phyloP scores from a whole-genome alignment of 2,329 filamentous ascomycete genomes.

The Emmonsiellopsis sp. region DNA sequence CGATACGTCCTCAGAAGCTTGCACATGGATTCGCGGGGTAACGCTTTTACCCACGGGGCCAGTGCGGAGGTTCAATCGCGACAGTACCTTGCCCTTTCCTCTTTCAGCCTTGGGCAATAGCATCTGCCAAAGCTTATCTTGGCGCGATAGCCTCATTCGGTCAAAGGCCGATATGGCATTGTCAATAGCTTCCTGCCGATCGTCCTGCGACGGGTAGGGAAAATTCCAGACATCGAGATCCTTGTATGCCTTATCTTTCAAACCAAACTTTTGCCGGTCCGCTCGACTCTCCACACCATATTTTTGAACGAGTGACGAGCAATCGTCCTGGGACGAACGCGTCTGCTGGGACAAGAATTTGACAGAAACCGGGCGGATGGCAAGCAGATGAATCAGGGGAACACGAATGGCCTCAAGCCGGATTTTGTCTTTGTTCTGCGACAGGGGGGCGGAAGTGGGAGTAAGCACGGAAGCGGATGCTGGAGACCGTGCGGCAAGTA shows the following conservation, averaged over 20 bases:
- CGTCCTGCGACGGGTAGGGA: constrained; percentile 45
- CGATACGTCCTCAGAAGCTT: constrained; percentile 26
- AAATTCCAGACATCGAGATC: constrained; percentile 56
- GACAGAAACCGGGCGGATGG: constrained; percentile 40
- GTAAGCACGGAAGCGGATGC: constrained; percentile 27
- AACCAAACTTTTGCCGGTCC: constrained; percentile 42
- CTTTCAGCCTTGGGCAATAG: constrained; percentile 52
- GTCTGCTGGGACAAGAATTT: constrained; percentile 41
- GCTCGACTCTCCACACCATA: constrained; percentile 43
- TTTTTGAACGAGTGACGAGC: constrained; percentile 41
- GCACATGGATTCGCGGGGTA: constrained; percentile 30
- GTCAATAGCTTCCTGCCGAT: constrained; percentile 52
- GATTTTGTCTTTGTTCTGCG: constrained; percentile 26
- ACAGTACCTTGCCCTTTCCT: constrained; percentile 53
- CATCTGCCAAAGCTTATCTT: constrained; percentile 55
- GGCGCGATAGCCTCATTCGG: constrained; percentile 49
- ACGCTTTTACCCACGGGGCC: constrained; percentile 30
- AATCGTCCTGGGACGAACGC: constrained; percentile 40
- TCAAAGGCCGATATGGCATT: constrained; percentile 56
- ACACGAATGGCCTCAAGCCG: constrained; percentile 37
- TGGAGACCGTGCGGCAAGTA: constrained; percentile 29
- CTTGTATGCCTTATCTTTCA: constrained; percentile 51
- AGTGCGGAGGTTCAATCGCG: constrained; percentile 45
- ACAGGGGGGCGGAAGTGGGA: constrained; percentile 35
- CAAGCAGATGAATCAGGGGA: constrained; percentile 45